Conservation (phyloP, 2,329 filamentous ascomycete genomes). For the Exophiala sp. region DNA sequence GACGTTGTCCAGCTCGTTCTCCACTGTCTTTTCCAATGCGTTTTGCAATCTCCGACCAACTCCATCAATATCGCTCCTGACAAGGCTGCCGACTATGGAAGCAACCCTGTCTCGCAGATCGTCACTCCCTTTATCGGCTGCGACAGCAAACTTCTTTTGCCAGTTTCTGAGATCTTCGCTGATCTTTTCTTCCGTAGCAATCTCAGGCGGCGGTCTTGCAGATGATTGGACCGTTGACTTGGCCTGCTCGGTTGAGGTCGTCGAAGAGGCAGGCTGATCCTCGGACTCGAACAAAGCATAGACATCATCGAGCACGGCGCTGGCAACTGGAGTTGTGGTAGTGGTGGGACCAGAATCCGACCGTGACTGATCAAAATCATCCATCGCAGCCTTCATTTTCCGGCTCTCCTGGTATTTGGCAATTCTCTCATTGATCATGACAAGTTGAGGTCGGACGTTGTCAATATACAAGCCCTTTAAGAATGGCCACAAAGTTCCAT, state of each 20-base stretch:
- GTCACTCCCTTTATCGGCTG: slow-evolving; percentile 75
- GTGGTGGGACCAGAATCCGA: slow-evolving; percentile 26
- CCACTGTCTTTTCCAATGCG: slow-evolving; percentile 62
- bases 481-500: slow-evolving; percentile 73
- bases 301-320: slow-evolving; percentile 14
- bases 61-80: slow-evolving; percentile 57
- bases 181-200: slow-evolving; percentile 51
- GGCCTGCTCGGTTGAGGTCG: slow-evolving; percentile 31
- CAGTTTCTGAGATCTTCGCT: slow-evolving; percentile 72
- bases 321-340: slow-evolving; percentile 13
- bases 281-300: slow-evolving; percentile 24
- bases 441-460: slow-evolving; percentile 90
- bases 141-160: slow-evolving; percentile 81
- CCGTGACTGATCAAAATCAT: slow-evolving; percentile 47
- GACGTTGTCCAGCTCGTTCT: slow-evolving; percentile 58
- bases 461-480: slow-evolving; percentile 74
- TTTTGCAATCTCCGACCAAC: slow-evolving; percentile 62
- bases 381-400: slow-evolving; percentile 54
- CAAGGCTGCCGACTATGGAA: slow-evolving; percentile 68
- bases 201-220: slow-evolving; percentile 6
- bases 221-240: slow-evolving; percentile 17
- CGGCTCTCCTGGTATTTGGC: slow-evolving; percentile 58
- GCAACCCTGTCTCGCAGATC: slow-evolving; percentile 58
- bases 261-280: slow-evolving; percentile 23
- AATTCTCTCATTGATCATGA: slow-evolving; percentile 84